Evolutionary conservation across 2,329 filamentous ascomycete species (phyloP).

Genomic region (Cladosporium sp.): DNA sequence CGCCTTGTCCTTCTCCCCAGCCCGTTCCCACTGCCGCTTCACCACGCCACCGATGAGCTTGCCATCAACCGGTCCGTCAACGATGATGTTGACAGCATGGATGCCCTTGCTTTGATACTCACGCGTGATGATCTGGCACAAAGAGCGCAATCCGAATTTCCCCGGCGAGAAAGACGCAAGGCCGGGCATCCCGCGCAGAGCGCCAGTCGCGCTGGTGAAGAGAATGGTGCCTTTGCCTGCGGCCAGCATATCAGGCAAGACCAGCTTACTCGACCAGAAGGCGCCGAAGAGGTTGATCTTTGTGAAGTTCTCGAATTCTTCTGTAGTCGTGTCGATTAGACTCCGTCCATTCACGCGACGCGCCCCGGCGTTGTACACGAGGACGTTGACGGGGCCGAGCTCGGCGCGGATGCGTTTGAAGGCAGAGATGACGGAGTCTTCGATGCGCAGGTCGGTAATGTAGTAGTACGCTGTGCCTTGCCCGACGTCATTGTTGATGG

Average conservation of each 20-base stretch:
- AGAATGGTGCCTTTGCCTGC: conserved; percentile 29
- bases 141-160: conserved; percentile 29
- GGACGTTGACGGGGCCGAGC: conserved; percentile 28
- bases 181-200: conserved; percentile 28
- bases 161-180: conserved; percentile 29
- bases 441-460: conserved; percentile 28
- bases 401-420: conserved; percentile 26
- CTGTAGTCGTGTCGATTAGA: conserved; percentile 28
- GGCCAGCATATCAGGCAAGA: conserved; percentile 29
- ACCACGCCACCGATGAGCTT: conserved; percentile 24
- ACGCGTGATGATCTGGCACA: conserved; percentile 24
- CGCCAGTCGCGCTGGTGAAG: conserved; percentile 30
- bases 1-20: conserved; percentile 23
- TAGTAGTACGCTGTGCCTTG: conserved; percentile 29
- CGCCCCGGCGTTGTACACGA: conserved; percentile 31
- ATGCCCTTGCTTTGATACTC: conserved; percentile 23
- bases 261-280: conserved; percentile 30
- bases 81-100: conserved; percentile 22
- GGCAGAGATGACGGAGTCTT: conserved; percentile 25
- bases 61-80: conserved; percentile 23
- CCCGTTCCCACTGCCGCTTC: conserved; percentile 21
- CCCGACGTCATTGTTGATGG: conserved; percentile 27
- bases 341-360: conserved; percentile 29
- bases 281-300: conserved; percentile 32
- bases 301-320: conserved; percentile 31